Conservation (phyloP, 768 basidiomycete species). For the Coprinellus micaceus region DNA sequence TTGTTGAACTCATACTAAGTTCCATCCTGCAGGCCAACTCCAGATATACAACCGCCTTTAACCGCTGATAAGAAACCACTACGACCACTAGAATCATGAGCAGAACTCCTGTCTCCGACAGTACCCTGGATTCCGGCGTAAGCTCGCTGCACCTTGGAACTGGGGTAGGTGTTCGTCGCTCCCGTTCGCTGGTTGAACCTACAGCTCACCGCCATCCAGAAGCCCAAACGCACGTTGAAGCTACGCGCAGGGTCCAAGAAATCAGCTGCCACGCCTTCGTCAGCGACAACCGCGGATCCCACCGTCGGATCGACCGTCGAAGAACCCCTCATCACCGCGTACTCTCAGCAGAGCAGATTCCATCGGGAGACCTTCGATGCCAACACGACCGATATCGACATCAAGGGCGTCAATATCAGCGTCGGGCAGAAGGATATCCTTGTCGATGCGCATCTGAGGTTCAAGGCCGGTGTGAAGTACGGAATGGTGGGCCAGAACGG, state of each 20-base stretch:
- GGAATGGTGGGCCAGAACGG: conserved; percentile 57
- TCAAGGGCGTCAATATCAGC: conserved; percentile 49
- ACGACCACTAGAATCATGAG: too few relatives aligned
- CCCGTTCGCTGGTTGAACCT: too few relatives aligned
- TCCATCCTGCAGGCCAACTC: too few relatives aligned
- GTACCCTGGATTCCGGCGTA: too few relatives aligned
- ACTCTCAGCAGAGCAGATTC: conserved; percentile 47
- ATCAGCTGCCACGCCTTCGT: not conserved
- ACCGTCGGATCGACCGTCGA: not conserved
- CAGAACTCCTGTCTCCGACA: too few relatives aligned
- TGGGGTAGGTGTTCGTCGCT: too few relatives aligned
- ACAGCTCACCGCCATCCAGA: too few relatives aligned
- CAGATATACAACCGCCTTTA: too few relatives aligned
- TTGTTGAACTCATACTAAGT: too few relatives aligned
- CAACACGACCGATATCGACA: conserved; percentile 42
- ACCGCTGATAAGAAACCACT: too few relatives aligned
- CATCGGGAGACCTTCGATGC: conserved; percentile 45
- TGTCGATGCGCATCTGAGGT: conserved; percentile 45
- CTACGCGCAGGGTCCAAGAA: not conserved
- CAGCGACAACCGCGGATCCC: not conserved
- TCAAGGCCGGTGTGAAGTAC: conserved; percentile 49
- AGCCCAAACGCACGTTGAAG: too few relatives aligned
- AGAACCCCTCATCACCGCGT: conserved; percentile 31
- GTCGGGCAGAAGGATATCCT: conserved; percentile 50
- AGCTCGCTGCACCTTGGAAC: too few relatives aligned